Percentiles rank a stretch among this genome's conserved stretches.
These are phyloP conservation scores for Fusarium nurragi DNA, from an alignment of 2,329 filamentous ascomycete species.

Conservation along the genomic window DNA sequence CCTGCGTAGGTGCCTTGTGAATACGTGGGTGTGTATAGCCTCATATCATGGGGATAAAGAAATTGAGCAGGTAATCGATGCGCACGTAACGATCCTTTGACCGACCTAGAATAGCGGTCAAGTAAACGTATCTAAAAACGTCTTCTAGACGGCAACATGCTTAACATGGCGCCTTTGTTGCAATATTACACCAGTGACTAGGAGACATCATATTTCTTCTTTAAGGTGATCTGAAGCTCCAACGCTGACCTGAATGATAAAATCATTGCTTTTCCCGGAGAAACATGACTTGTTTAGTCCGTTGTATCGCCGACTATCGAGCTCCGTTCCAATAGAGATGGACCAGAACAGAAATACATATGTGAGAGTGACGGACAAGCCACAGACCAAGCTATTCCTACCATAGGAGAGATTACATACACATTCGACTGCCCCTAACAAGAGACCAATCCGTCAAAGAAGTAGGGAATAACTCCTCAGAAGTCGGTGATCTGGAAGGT, in stretches of 20 bases:
- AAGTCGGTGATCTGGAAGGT: neutral
- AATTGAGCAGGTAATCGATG: neutral
- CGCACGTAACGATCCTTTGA: neutral
- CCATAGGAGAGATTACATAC: neutral
- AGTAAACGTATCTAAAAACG: neutral
- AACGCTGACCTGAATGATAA: neutral
- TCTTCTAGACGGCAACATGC: neutral
- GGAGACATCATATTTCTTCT: neutral
- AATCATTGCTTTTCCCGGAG: neutral
- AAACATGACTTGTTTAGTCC: neutral
- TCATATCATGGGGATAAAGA: neutral
- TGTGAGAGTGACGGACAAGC: neutral
- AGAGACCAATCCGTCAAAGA: neutral
- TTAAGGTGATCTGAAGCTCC: neutral
- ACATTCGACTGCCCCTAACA: neutral
- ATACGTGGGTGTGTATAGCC: neutral
- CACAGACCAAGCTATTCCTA: neutral
- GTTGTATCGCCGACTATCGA: neutral
- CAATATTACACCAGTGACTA: neutral
- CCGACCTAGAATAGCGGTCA: neutral
- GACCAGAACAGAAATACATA: neutral
- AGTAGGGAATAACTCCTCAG: neutral
- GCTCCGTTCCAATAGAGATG: neutral
- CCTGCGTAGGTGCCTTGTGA: neutral
- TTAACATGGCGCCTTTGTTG: constrained; percentile 9